Evolutionary conservation across 495 filamentous ascomycete species (phyloP).

Genomic region (Bryoglossum gracile): DNA sequence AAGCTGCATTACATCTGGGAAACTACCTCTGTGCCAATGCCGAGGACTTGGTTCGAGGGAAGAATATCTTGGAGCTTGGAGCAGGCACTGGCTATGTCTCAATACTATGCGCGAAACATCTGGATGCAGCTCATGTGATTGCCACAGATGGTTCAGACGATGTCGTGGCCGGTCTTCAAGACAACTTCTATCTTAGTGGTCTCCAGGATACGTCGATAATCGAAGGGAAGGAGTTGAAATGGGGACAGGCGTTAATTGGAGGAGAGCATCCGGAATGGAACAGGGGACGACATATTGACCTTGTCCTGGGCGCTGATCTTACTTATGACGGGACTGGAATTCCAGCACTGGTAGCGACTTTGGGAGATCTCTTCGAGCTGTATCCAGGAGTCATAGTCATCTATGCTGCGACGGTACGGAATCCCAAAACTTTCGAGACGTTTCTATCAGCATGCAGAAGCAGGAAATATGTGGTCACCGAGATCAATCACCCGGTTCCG

Average conservation of each 20-base stretch:
- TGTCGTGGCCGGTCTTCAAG: constrained; percentile 60
- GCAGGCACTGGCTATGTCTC: constrained; percentile 83
- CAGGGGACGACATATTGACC: constrained; percentile 34
- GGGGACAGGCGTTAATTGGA: constrained; percentile 45
- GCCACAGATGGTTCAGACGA: constrained; percentile 75
- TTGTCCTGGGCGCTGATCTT: constrained; percentile 45
- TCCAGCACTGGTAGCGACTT: constrained; percentile 37
- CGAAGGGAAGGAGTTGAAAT: constrained; percentile 45
- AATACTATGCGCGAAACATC: constrained; percentile 69
- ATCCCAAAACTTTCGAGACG: constrained; percentile 35
- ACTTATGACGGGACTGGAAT: constrained; percentile 42
- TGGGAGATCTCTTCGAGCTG: constrained; percentile 33
- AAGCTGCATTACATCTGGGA: constrained; percentile 80
- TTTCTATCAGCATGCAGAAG: constrained; percentile 33
- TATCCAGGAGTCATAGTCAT: constrained; percentile 33
- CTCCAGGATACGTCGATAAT: constrained; percentile 40
- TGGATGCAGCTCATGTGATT: constrained; percentile 55
- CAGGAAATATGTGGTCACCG: constrained; percentile 26
- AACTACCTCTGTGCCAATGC: constrained; percentile 52
- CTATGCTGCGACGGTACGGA: constrained; percentile 43
- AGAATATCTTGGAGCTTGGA: constrained; percentile 76
- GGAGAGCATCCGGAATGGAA: constrained; percentile 31
- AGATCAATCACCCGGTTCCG: constrained; percentile 31
- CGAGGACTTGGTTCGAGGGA: constrained; percentile 37
- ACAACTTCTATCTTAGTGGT: constrained; percentile 61